These are phyloP conservation scores for Reticulomyxa filosa DNA, from an alignment of 78 protist genomes.

Conservation along the genomic window DNA sequence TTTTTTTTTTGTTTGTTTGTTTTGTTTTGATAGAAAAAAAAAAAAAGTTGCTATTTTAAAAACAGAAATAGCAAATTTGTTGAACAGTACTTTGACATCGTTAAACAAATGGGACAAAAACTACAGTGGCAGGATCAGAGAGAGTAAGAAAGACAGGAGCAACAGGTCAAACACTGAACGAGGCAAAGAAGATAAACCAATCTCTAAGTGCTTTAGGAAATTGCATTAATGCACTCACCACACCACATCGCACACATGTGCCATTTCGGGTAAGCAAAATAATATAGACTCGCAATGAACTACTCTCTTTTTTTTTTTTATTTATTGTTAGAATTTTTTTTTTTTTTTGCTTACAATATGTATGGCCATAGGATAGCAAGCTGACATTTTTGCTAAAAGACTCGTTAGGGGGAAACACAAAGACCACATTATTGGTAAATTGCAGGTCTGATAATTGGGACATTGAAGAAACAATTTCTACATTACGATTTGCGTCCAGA, in stretches of 20 bases:
- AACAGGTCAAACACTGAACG: slow-evolving; percentile 10
- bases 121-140: slow-evolving; percentile 28
- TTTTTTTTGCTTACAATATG: too few species aligned
- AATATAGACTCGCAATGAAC: too few species aligned
- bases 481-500: slow-evolving; percentile 16
- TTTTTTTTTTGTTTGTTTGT: too few species aligned
- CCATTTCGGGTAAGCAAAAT: slow-evolving; percentile 25
- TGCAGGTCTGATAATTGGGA: background rate
- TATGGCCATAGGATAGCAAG: too few species aligned
- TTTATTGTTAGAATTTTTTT: too few species aligned
- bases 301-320: too few species aligned
- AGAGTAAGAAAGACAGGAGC: slow-evolving; percentile 13
- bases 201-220: slow-evolving; percentile 19
- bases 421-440: slow-evolving; percentile 16
- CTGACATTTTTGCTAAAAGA: slow-evolving; percentile 20
- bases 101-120: too few species aligned
- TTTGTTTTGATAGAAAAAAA: too few species aligned
- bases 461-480: slow-evolving; percentile 8
- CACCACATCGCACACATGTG: slow-evolving; percentile 2
- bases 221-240: slow-evolving; percentile 22
- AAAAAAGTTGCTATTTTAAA: too few species aligned
- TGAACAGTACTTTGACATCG: too few species aligned
- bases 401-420: slow-evolving; percentile 24
- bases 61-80: too few species aligned
- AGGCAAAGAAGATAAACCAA: slow-evolving; percentile 22